Conservation (phyloP, 305 asterid species). For the Fraxinus velutina region DNA sequence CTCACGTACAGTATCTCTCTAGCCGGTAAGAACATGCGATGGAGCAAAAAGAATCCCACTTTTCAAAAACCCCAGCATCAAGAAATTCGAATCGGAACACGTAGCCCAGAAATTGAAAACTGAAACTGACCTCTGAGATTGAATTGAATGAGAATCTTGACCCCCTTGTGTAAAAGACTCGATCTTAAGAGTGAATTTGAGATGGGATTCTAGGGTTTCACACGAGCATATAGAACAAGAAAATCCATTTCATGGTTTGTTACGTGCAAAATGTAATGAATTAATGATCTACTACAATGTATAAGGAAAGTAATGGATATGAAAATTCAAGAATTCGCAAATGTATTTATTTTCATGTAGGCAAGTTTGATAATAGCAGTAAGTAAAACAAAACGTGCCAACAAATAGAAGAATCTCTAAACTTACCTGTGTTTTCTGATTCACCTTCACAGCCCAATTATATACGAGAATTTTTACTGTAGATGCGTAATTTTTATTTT, state of each 20-base stretch:
- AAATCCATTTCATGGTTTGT: slow-evolving; percentile 21
- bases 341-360: slow-evolving; percentile 7
- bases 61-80: slow-evolving; percentile 28
- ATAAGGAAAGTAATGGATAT: slow-evolving; percentile 37
- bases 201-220: slow-evolving; percentile 38
- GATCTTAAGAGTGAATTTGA: slow-evolving; percentile 24
- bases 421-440: slow-evolving; percentile 8
- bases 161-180: slow-evolving; percentile 20
- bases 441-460: not conserved
- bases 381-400: slow-evolving; percentile 49
- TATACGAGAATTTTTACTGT: not conserved
- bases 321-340: slow-evolving; percentile 38
- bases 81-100: slow-evolving; percentile 10
- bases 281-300: slow-evolving; percentile 31
- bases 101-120: slow-evolving; percentile 22
- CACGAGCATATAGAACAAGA: slow-evolving; percentile 16
- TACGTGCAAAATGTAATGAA: slow-evolving; percentile 25
- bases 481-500: not conserved
- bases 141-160: slow-evolving; percentile 34
- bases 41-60: slow-evolving; percentile 1
- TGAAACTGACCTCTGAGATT: slow-evolving; percentile 43
- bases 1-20: slow-evolving; percentile 23
- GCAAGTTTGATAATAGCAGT: slow-evolving; percentile 15
- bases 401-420: slow-evolving; percentile 47
- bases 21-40: slow-evolving; percentile 22